Base-by-base conservation (phyloP, 345 rosid genomes). In the Hibiscus syriacus region DNA sequence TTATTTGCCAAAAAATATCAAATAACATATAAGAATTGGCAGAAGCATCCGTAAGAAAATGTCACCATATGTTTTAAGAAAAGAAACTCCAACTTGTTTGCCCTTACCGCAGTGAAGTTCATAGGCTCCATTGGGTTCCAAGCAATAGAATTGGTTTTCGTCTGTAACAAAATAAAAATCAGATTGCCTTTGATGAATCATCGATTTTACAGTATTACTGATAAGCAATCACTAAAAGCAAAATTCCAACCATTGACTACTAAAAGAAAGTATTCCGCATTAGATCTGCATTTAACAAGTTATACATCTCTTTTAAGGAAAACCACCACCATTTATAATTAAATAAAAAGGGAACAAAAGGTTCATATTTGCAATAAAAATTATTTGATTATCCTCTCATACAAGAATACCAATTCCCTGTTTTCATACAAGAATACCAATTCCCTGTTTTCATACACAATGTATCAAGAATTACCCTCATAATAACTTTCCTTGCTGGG, bases 41-140 rank as follows among this genome's bases (percentile, higher is more conserved):
- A 38, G 34, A 63, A 63, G 6, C 3, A 25, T 22, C 36, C n/a
- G 43, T 8, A 43, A 22, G 67, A 43, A 43, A 63, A 26, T 63
- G 30, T 20, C 49, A 60, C 19, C 29, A 4, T 36, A 60, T 20
- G 45, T 38, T 62, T 64, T 17, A 74, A 19, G 14, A 8, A 63
- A 43, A 45, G 20, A 25, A 2, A 38, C 43, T 27, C 20, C 61
- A 68, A 43, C 53, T 43, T 43, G 67, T 63, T 20, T 62, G 16
- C 56, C 54, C 99, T 87, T 87, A 94, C 99, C 73, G 89, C 93
- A 16, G 98, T 91, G 74, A 94, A 74, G 84, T 94, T 94, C 96
- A 91, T 83, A 6, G 99, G 99, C 87, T 94, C 96, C 97, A 84
- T 89, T 14, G 99, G 99, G 68, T 94, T 94, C 98, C 99, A 94